phyloP scores from a whole-genome alignment of 2,329 filamentous ascomycete species.

The Pestalotiopsis sp. region DNA sequence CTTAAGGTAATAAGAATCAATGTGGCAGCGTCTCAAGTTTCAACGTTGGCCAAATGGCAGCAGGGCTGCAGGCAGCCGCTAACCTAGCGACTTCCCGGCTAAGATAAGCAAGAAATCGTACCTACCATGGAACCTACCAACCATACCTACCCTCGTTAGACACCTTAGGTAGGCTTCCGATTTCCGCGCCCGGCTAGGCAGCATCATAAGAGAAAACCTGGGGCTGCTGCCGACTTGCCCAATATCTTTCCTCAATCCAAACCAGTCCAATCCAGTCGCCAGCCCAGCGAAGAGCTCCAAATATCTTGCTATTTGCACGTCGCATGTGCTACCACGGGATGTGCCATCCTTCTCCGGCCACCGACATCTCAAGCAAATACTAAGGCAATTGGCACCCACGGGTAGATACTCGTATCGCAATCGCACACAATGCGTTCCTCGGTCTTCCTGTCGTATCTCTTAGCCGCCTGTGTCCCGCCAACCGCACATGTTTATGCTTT shows the following conservation, averaged over 20 bases:
- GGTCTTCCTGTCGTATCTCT: neutral
- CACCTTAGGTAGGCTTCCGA: no score
- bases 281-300: neutral
- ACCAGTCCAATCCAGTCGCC: neutral
- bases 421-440: slow-evolving; percentile 6
- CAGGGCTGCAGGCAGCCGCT: neutral
- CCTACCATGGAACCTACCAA: neutral
- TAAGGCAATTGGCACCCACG: neutral
- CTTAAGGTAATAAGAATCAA: neutral
- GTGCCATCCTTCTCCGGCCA: neutral
- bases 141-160: neutral
- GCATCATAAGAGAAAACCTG: neutral
- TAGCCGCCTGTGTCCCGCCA: slow-evolving; percentile 4
- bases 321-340: neutral
- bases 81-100: neutral
- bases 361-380: neutral
- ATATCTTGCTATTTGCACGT: neutral
- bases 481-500: neutral
- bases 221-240: neutral
- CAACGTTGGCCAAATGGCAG: neutral
- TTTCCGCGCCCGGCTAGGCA: neutral
- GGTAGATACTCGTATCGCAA: neutral
- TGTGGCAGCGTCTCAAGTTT: neutral
- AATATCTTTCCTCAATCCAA: no score
- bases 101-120: neutral